These are phyloP conservation scores for Rhizopogon salebrosus DNA, from an alignment of 768 basidiomycete species.

Conservation along the genomic window DNA sequence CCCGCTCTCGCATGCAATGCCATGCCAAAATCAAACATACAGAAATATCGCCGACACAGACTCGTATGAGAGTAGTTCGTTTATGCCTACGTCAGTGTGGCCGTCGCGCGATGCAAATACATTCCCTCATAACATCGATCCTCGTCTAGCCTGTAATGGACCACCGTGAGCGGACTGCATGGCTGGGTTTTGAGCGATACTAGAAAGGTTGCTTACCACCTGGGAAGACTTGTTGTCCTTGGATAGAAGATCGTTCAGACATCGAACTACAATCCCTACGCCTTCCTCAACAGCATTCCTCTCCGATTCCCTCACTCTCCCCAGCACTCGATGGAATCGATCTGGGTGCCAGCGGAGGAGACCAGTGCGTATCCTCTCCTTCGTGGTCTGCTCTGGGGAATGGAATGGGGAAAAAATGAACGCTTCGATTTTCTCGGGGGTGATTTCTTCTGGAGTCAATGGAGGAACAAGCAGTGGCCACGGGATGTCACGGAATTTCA, in stretches of 20 bases:
- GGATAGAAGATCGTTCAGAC: constrained; percentile 61
- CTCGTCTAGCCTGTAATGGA: constrained; percentile 15
- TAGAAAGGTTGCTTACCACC: constrained; percentile 11
- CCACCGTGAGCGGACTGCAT: background rate
- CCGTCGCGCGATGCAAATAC: background rate
- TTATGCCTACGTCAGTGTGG: background rate
- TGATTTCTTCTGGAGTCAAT: constrained; percentile 43
- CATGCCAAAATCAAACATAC: background rate
- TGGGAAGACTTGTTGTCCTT: constrained; percentile 22
- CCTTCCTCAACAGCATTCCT: constrained; percentile 51
- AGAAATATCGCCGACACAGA: background rate
- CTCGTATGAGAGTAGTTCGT: background rate
- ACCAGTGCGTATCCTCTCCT: constrained; percentile 61
- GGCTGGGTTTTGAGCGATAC: background rate
- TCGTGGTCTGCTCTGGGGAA: constrained; percentile 50
- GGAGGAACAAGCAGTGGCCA: constrained; percentile 59
- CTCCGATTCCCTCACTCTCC: constrained; percentile 48
- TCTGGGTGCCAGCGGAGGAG: constrained; percentile 82
- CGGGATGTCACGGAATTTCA: constrained; percentile 61
- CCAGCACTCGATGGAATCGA: constrained; percentile 56
- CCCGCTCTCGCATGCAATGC: background rate
- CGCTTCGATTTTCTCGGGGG: constrained; percentile 42
- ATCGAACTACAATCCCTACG: constrained; percentile 61
- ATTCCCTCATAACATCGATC: background rate
- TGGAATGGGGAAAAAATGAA: constrained; percentile 68